Conservation (phyloP, 345 rosid species). For the Salix udensis region DNA sequence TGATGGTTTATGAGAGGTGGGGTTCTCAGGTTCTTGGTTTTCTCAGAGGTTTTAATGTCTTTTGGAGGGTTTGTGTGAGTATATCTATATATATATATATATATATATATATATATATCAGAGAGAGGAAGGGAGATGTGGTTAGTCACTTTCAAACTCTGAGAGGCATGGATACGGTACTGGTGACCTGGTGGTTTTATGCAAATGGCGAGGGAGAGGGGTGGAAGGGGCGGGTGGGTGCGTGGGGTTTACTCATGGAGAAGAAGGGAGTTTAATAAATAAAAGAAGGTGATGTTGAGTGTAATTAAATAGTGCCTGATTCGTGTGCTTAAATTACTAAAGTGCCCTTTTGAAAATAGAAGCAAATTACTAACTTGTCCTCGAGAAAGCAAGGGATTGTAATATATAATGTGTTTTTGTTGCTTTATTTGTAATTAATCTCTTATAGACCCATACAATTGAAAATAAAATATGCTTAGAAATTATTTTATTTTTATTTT, state of each 20-base stretch:
- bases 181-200: neutral
- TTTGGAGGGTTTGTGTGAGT: neutral
- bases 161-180: too few species aligned
- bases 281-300: neutral
- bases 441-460: too few species aligned
- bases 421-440: too few species aligned
- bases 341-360: neutral
- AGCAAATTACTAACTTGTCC: neutral
- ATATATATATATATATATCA: neutral
- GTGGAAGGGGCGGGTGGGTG: neutral
- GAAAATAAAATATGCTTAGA: too few species aligned
- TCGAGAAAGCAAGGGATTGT: neutral
- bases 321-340: conserved; percentile 3
- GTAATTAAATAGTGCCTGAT: neutral
- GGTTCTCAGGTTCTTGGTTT: neutral
- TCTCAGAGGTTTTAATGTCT: neutral
- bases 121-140: conserved; percentile 14
- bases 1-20: neutral
- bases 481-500: too few species aligned
- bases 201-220: neutral
- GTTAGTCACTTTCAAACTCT: neutral
- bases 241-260: neutral
- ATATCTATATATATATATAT: neutral
- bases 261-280: neutral
- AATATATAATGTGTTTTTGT: too few species aligned